These are phyloP conservation scores for Jatropha curcas DNA, from an alignment of 345 rosid species.

Conservation along the genomic window DNA sequence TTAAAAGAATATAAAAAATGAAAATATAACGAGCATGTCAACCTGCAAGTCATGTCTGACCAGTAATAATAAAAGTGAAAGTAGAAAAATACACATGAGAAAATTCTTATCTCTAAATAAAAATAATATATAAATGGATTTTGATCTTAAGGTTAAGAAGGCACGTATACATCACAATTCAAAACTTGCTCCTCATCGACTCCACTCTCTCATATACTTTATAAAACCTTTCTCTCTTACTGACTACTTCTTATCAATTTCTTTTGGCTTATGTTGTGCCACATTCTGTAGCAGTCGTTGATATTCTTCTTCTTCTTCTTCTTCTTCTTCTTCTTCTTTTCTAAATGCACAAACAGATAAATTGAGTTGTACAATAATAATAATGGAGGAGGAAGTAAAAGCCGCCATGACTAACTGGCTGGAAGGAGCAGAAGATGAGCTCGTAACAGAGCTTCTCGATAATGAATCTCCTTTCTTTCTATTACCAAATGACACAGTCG, in stretches of 20 bases:
- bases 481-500: slow-evolving; percentile 26
- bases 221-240: slow-evolving; percentile 21
- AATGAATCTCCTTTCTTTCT: slow-evolving; percentile 51
- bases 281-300: background rate
- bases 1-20: too few species aligned
- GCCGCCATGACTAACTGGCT: slow-evolving; percentile 12
- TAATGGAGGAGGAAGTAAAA: slow-evolving; percentile 35
- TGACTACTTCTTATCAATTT: slow-evolving; percentile 10
- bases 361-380: background rate
- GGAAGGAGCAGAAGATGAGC: slow-evolving; percentile 41
- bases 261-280: background rate
- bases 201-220: slow-evolving; percentile 42
- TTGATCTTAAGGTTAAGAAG: slow-evolving; percentile 16
- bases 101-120: background rate
- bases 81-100: too few species aligned
- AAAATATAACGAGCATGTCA: too few species aligned
- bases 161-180: slow-evolving; percentile 34
- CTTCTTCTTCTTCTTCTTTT: slow-evolving; percentile 11
- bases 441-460: slow-evolving; percentile 50
- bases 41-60: too few species aligned
- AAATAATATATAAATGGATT: background rate
- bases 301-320: slow-evolving; percentile 6
- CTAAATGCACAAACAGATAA: background rate
- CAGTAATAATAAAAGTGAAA: too few species aligned
- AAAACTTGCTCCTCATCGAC: slow-evolving; percentile 42